A percentile compares a stretch with the other conserved stretches of the same genome.
phyloP scores from a whole-genome alignment of 1,284 basidiomycete genomes.

The Rhodofomes roseus region DNA sequence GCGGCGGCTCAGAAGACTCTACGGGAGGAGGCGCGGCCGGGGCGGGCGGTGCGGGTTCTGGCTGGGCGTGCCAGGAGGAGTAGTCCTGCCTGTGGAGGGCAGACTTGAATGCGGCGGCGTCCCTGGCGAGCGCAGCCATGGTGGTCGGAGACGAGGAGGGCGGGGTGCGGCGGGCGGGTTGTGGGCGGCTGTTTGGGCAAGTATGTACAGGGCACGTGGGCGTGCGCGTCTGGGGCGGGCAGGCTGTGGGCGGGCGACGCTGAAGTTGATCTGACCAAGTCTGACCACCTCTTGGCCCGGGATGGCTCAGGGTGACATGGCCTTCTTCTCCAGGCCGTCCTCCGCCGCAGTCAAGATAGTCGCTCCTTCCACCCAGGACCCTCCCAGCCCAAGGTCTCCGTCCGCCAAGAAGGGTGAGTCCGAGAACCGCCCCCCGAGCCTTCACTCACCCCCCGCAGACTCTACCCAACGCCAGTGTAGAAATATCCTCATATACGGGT shows the following conservation, averaged over 20 bases:
- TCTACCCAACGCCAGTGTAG: slow-evolving; percentile 76
- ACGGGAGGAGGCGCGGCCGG: slow-evolving; percentile 6
- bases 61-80: slow-evolving; percentile 69
- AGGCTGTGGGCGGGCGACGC: neutral
- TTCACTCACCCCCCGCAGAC: slow-evolving; percentile 37
- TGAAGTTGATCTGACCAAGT: neutral
- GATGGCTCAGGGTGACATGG: slow-evolving; percentile 31
- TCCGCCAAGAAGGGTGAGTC: slow-evolving; percentile 41
- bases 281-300: slow-evolving; percentile 21
- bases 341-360: slow-evolving; percentile 60
- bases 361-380: slow-evolving; percentile 38
- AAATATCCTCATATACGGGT: slow-evolving; percentile 89
- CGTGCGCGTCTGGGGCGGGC: neutral
- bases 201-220: slow-evolving; percentile 2
- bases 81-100: slow-evolving; percentile 61
- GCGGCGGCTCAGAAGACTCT: slow-evolving; percentile 25
- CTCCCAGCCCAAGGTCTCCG: slow-evolving; percentile 29
- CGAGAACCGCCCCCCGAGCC: slow-evolving; percentile 9
- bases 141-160: slow-evolving; percentile 7
- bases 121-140: slow-evolving; percentile 65
- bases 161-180: neutral
- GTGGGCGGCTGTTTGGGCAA: slow-evolving; percentile 15
- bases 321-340: slow-evolving; percentile 44
- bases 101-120: slow-evolving; percentile 64
- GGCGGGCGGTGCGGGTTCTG: slow-evolving; percentile 34